Conservation (phyloP, 495 filamentous ascomycete genomes). For the Neurospora discreta region DNA sequence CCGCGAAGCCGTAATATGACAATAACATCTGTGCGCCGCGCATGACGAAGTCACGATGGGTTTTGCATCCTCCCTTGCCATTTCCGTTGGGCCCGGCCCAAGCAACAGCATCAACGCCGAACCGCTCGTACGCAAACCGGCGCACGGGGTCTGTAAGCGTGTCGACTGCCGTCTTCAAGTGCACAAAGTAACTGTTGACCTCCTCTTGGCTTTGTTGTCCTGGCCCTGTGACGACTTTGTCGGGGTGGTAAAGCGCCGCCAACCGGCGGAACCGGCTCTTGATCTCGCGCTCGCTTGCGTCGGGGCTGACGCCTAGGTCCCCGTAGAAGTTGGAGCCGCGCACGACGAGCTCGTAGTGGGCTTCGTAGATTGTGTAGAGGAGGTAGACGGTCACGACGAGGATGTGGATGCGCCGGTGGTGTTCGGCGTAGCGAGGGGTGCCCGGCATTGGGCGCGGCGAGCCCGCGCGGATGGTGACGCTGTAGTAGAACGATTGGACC, state of each 20-base stretch:
- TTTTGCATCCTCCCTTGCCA: slow-evolving; percentile 41
- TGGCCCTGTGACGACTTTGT: slow-evolving; percentile 50
- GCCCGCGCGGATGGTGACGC: slow-evolving; percentile 82
- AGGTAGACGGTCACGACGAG: slow-evolving; percentile 74
- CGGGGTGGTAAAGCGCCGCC: slow-evolving; percentile 77
- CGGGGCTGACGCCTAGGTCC: slow-evolving; percentile 53
- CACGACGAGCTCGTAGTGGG: slow-evolving; percentile 65
- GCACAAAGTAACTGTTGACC: slow-evolving; percentile 57
- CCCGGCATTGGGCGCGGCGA: slow-evolving; percentile 69
- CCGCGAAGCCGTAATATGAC: slow-evolving; percentile 55
- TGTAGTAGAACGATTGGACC: slow-evolving; percentile 74
- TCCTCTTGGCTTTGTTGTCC: slow-evolving; percentile 11
- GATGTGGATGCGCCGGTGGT: slow-evolving; percentile 74
- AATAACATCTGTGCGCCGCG: slow-evolving; percentile 45
- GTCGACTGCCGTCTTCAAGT: slow-evolving; percentile 74
- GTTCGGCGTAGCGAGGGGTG: slow-evolving; percentile 51
- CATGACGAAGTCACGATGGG: slow-evolving; percentile 61
- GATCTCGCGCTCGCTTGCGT: slow-evolving; percentile 61
- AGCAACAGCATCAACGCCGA: slow-evolving; percentile 61
- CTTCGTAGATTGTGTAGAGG: slow-evolving; percentile 87
- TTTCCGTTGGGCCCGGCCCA: slow-evolving; percentile 31
- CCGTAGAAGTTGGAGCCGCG: slow-evolving; percentile 62
- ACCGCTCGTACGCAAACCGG: slow-evolving; percentile 91
- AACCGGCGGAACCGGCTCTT: slow-evolving; percentile 80
- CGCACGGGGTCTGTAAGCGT: slow-evolving; percentile 66